phyloP scores from a whole-genome alignment of 805 yeast genomes.

The Metschnikowia amazonensis region DNA sequence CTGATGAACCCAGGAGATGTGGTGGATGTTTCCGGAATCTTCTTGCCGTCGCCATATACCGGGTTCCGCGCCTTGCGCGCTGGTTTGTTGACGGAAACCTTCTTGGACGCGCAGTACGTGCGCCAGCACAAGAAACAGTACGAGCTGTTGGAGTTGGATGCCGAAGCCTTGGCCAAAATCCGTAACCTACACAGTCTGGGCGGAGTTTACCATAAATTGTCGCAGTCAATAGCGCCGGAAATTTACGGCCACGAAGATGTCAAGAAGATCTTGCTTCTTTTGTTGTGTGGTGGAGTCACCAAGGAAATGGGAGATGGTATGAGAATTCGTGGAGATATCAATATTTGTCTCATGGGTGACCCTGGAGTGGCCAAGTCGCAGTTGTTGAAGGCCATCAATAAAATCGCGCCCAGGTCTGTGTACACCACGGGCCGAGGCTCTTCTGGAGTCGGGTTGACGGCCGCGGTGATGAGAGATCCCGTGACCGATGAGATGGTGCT shows the following conservation, averaged over 20 bases:
- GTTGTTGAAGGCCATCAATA: constrained; percentile 81
- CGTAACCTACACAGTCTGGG: constrained; percentile 54
- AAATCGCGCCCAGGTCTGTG: constrained; percentile 93
- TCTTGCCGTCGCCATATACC: constrained; percentile 91
- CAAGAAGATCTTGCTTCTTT: constrained; percentile 79
- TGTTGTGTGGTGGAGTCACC: constrained; percentile 93
- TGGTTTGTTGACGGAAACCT: constrained; percentile 91
- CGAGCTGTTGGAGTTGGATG: constrained; percentile 56
- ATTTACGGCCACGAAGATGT: constrained; percentile 92
- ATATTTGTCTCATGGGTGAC: constrained; percentile 95
- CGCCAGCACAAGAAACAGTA: constrained; percentile 87
- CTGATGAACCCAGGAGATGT: constrained; percentile 89
- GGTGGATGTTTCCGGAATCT: constrained; percentile 89
- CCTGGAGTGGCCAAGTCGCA: constrained; percentile 99
- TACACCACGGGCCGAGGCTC: constrained; percentile 99
- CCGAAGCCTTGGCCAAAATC: constrained; percentile 55
- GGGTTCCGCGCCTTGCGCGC: constrained; percentile 92
- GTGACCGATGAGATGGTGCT: constrained; percentile 98
- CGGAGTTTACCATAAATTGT: constrained; percentile 71
- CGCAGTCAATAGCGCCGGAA: constrained; percentile 94
- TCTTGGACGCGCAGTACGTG: constrained; percentile 80
- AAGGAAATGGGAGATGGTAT: constrained; percentile 95
- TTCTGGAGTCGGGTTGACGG: constrained; percentile 97
- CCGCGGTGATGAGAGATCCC: constrained; percentile 98
- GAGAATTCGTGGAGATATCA: constrained; percentile 96